These are phyloP conservation scores for Melastoma candidum DNA, from an alignment of 441 rosid species.

Conservation along the genomic window DNA sequence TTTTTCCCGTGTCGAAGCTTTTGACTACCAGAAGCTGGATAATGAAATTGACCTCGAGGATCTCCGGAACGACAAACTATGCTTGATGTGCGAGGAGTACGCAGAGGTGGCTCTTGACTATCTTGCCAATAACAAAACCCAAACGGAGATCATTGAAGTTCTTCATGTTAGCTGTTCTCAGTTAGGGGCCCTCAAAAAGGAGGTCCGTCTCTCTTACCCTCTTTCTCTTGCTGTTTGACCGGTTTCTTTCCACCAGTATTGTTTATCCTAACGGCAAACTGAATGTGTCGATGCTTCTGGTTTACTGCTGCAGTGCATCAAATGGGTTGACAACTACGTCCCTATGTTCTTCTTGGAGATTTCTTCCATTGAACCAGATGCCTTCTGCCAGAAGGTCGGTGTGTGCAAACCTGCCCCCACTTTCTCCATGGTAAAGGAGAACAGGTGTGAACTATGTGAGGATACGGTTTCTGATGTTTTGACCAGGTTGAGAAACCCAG, in stretches of 20 bases:
- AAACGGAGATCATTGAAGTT: slow-evolving; percentile 11
- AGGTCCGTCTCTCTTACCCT: slow-evolving; percentile 4
- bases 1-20: not conserved
- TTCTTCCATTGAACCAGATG: slow-evolving; percentile 13
- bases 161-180: slow-evolving; percentile 16
- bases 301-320: slow-evolving; percentile 10
- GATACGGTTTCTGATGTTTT: slow-evolving; percentile 2
- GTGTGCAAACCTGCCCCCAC: not conserved
- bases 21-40: slow-evolving; percentile 3
- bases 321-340: slow-evolving; percentile 10
- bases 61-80: slow-evolving; percentile 1
- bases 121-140: slow-evolving; percentile 12
- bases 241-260: too few species aligned
- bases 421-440: slow-evolving; percentile 3
- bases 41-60: not conserved
- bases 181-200: slow-evolving; percentile 3
- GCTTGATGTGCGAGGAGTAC: slow-evolving; percentile 9
- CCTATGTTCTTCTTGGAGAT: slow-evolving; percentile 12
- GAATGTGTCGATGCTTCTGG: not conserved
- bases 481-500: slow-evolving; percentile 4
- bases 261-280: too few species aligned
- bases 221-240: not conserved
- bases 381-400: slow-evolving; percentile 4
- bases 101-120: slow-evolving; percentile 2
- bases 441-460: slow-evolving; percentile 5